Evolutionary conservation across 495 filamentous ascomycete species (phyloP).

Genomic region (Penicillium ochrochloron): DNA sequence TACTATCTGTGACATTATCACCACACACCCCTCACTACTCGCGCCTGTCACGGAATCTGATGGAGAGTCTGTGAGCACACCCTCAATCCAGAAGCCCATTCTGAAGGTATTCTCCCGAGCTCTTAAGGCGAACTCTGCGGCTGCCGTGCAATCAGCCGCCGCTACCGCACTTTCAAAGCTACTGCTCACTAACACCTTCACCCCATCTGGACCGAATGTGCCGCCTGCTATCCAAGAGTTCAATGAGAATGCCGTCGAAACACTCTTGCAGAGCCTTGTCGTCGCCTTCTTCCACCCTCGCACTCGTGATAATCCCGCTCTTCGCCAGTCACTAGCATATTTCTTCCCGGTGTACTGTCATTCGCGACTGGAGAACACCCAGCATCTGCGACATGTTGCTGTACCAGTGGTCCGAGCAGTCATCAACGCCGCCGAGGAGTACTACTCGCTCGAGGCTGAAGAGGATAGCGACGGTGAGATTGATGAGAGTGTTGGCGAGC

Average conservation of each 20-base stretch:
- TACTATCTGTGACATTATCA: conserved; percentile 92
- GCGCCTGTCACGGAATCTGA: conserved; percentile 48
- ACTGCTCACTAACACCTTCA: conserved; percentile 65
- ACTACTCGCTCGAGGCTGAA: conserved; percentile 56
- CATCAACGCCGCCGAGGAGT: conserved; percentile 53
- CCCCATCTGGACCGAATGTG: conserved; percentile 48
- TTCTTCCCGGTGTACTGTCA: conserved; percentile 97
- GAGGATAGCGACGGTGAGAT: conserved; percentile 59
- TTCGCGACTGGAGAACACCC: conserved; percentile 75
- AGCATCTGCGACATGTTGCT: conserved; percentile 72
- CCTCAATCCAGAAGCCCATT: conserved; percentile 60
- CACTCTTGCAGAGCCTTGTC: conserved; percentile 81
- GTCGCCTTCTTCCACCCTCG: conserved; percentile 90
- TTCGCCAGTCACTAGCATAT: conserved; percentile 88
- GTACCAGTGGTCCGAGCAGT: conserved; percentile 70
- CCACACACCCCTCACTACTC: conserved; percentile 80
- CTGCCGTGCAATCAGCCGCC: conserved; percentile 80
- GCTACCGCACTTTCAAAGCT: conserved; percentile 84
- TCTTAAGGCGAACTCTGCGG: conserved; percentile 68
- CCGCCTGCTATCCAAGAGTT: conserved; percentile 53
- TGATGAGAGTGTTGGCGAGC: conserved; percentile 72
- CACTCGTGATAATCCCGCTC: conserved; percentile 79
- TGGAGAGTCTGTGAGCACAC: conserved; percentile 45
- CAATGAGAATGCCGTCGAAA: conserved; percentile 51
- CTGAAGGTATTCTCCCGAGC: conserved; percentile 79